Conservation (phyloP, 192 early-diverging fungal genomes). For the Lobosporangium transversale region DNA sequence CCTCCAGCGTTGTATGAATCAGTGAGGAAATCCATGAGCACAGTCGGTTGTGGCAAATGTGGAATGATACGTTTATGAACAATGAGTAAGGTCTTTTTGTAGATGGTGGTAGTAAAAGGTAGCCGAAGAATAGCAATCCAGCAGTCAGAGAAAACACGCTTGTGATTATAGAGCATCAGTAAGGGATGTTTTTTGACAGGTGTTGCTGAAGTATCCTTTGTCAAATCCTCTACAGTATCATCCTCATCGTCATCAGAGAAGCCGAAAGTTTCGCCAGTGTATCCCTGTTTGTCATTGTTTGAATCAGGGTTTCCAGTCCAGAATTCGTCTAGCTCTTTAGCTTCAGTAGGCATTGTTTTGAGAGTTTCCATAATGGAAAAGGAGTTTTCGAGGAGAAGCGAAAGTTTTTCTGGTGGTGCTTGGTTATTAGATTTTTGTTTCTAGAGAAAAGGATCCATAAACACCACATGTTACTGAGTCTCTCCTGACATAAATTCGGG, state of each 20-base stretch:
- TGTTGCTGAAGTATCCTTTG: conserved; percentile 24
- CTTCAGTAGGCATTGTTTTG: conserved; percentile 65
- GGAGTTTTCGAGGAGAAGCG: conserved; percentile 63
- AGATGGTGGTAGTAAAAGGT: conserved; percentile 75
- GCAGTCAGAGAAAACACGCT: conserved; percentile 77
- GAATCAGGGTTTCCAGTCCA: conserved; percentile 69
- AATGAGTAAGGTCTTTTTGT: conserved; percentile 82
- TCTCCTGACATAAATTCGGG: too few relatives aligned
- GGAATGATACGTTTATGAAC: conserved; percentile 94
- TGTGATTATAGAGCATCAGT: conserved; percentile 66
- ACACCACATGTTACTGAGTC: not conserved
- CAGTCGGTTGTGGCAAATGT: conserved; percentile 77
- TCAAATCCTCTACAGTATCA: conserved; percentile 42
- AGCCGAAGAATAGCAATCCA: conserved; percentile 83
- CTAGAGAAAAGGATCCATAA: conserved; percentile 25
- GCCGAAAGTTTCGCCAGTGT: conserved; percentile 34
- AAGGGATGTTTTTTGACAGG: conserved; percentile 34
- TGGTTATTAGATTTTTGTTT: conserved; percentile 35
- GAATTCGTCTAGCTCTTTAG: conserved; percentile 65
- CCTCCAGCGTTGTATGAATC: conserved; percentile 91
- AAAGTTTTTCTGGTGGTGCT: conserved; percentile 40
- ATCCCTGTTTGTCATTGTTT: conserved; percentile 49
- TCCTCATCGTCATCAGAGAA: conserved; percentile 47
- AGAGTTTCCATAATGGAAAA: conserved; percentile 69
- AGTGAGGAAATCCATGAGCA: conserved; percentile 94